Base-by-base conservation (phyloP, 2,329 filamentous ascomycete genomes). In the Diaporthe longicolla region DNA sequence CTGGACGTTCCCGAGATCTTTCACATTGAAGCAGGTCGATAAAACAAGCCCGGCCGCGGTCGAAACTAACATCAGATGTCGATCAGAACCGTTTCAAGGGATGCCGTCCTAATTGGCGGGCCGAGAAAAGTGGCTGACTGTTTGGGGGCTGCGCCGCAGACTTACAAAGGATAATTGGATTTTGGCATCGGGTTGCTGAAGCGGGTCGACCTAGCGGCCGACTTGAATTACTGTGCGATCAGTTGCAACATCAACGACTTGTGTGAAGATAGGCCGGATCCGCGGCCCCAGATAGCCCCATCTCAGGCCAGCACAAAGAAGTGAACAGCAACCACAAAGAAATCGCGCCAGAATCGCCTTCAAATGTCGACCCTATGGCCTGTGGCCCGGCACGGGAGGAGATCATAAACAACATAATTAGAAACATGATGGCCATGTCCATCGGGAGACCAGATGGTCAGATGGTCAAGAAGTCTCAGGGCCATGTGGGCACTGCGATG, bases 61-160 rank as follows among this genome's bases (percentile, higher is more conserved):
- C 55, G 69, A 71, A 50, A 71, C 69, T 61, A 9, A 11, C 43
- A 40, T 71, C 69, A 71, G 50, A 52, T 37, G 45, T 66, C 63
- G 29, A 52, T 52, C 63, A 66, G 43, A 29, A 61, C 32, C 43
- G 55, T 61, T 59, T 61, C 69, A 52, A 13, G 29, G 29, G 43
- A 40, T 29, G 45, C n/a, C 4, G 10, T 21, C 43, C 32, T 71
- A 13, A 52, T 71, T 71, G 69, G 69, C n/a, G 26, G 29, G n/a
- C 43, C 26, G n/a, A 8, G 15, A 21, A 2, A 29, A 15, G 40
- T 13, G 54, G 54, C 54, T 70, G 52, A 35, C 24, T 35, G 9
- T 19, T 32, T 40, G 26, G 43, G 43, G 43, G 55, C 55, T 52
- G 37, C 54, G 43, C 55, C 55, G 69, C 69, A 35, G 69, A 5